Evolutionary conservation across 2,329 filamentous ascomycete species (phyloP), one percentile per base, ranked within the genome.

Genomic region (Microcyclosporella mali): DNA sequence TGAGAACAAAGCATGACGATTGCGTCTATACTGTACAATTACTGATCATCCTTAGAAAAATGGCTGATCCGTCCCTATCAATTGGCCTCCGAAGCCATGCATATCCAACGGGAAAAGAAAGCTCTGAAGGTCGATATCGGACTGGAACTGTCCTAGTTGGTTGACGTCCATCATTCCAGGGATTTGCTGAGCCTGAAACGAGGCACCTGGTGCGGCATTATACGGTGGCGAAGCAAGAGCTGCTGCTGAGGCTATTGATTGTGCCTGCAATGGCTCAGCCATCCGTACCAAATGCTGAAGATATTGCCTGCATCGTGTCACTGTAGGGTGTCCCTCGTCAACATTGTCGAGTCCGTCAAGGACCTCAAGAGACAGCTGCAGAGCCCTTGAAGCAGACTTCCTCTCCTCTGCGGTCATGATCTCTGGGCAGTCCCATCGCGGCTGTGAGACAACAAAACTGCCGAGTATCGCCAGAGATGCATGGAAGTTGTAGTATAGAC

Each of bases 101-200:
- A 46, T 34, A n/a, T 46, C 43, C 15, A 33, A 18, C 12, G 43
- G 43, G 31, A 46, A 46, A n/a, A 46, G n/a, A 30, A 46, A 46
- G 31, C 35, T 42, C 30, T 46, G 38, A 17, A 46, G 27, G 21
- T 46, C 43, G 14, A 39, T 14, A 32, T 46, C 37, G 15, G 27
- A 8, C 29, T 27, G 27, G n/a, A 32, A 29, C 16, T 33, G 37
- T 14, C 37, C 14, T 11, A 40, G 31, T 12, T 25, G 27, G 11
- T 40, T 6, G n/a, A 18, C 27, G 14, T 32, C 21, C n/a, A 32
- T 18, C 29, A 33, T 32, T 3, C 29, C 29, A 25, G 21, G 18
- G 14, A 25, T 25, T 7, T 27, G 16, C 9, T 37, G 18, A 4
- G 35, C 11, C 14, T 30, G 16, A 21, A 37, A 37, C 11, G 35